Percentiles rank a stretch among this genome's conserved stretches.
phyloP scores from a whole-genome alignment of 306 rosid genomes.

The Dalbergia cochinchinensis region DNA sequence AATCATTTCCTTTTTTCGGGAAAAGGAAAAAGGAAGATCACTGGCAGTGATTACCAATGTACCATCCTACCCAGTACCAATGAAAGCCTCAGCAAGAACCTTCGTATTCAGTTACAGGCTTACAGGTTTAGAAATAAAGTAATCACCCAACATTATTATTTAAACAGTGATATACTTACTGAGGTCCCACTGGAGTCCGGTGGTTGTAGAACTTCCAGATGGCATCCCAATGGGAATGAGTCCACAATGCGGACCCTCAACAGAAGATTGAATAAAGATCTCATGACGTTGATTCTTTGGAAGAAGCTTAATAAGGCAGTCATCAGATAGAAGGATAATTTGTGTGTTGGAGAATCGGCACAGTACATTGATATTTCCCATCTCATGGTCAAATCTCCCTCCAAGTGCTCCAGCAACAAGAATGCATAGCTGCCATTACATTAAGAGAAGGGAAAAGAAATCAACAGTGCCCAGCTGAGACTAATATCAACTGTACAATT shows the following conservation, averaged over 20 bases:
- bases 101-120: constrained; percentile 13
- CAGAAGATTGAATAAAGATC: constrained; percentile 72
- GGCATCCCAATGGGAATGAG: constrained; percentile 89
- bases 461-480: constrained; percentile 31
- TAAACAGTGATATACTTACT: constrained; percentile 57
- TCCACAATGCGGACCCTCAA: constrained; percentile 97
- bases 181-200: constrained; percentile 93
- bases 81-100: background rate
- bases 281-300: constrained; percentile 73
- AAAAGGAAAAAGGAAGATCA: background rate
- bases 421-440: constrained; percentile 72
- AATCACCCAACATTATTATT: constrained; percentile 15
- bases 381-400: constrained; percentile 96
- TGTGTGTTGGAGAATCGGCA: constrained; percentile 72
- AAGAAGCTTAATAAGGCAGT: constrained; percentile 87
- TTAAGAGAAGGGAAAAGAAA: constrained; percentile 19
- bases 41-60: constrained; percentile 1
- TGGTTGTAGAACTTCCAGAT: constrained; percentile 83
- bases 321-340: constrained; percentile 82
- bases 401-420: constrained; percentile 95
- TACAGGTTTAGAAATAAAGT: constrained; percentile 18
- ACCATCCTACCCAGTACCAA: background rate
- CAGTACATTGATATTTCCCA: constrained; percentile 90
- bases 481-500: background rate
- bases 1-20: background rate